Percentiles rank a stretch among this genome's conserved stretches.
Evolutionary conservation across 768 basidiomycete genomes (phyloP).

Genomic region (Phlebiopsis flavidoalba): DNA sequence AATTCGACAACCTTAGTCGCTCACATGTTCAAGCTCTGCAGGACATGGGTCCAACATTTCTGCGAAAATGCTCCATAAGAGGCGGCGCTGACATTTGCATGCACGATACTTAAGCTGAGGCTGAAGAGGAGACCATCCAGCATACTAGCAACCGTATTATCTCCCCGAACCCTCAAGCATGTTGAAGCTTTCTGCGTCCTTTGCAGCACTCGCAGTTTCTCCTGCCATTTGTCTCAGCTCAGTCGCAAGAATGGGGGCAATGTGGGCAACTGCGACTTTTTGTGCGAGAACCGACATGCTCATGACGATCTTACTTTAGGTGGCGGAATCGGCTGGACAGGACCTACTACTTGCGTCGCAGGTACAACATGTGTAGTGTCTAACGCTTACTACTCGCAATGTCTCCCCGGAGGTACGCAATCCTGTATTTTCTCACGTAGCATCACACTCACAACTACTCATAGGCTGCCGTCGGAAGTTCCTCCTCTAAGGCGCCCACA

Average conservation of each 20-base stretch:
- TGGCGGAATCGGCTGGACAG: slow-evolving; percentile 33
- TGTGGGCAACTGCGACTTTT: slow-evolving; percentile 10
- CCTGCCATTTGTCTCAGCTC: slow-evolving; percentile 21
- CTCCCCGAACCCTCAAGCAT: not conserved
- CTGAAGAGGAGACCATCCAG: not conserved
- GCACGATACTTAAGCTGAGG: not conserved
- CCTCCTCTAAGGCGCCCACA: not conserved
- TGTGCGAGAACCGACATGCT: not conserved
- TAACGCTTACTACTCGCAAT: slow-evolving; percentile 43
- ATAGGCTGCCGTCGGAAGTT: not conserved
- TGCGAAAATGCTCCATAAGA: slow-evolving; percentile 3
- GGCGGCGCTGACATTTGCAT: not conserved
- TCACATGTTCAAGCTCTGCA: slow-evolving; percentile 1
- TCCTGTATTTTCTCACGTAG: not conserved
- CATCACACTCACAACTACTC: not conserved
- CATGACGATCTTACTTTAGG: slow-evolving; percentile 8
- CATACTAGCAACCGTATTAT: not conserved
- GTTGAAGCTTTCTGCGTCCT: slow-evolving; percentile 14
- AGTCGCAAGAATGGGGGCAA: slow-evolving; percentile 23
- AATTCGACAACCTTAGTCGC: not conserved
- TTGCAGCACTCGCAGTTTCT: slow-evolving; percentile 24
- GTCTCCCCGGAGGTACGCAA: slow-evolving; percentile 27
- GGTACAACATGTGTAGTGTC: slow-evolving; percentile 33
- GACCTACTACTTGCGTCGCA: slow-evolving; percentile 34
- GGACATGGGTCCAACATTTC: not conserved